phyloP scores from a whole-genome alignment of 805 yeast species.

The Metschnikowia vanudenii region DNA sequence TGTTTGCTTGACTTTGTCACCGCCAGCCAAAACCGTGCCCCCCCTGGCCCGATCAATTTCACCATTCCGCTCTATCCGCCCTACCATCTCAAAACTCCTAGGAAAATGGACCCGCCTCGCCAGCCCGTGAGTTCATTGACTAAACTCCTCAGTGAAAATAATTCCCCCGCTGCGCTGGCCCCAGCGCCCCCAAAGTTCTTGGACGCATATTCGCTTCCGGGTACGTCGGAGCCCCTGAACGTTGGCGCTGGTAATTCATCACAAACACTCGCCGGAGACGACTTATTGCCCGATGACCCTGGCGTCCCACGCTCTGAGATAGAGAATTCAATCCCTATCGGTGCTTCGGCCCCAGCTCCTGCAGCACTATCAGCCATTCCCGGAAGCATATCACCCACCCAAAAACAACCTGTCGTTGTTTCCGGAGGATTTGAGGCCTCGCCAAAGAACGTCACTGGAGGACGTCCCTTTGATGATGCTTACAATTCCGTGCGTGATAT shows the following conservation, averaged over 20 bases:
- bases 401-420: conserved; percentile 20
- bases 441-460: conserved; percentile 5
- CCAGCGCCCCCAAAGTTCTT: conserved; percentile 10
- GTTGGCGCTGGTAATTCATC: not conserved
- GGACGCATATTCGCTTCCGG: conserved; percentile 5
- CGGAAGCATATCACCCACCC: conserved; percentile 13
- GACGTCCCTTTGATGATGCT: conserved; percentile 8
- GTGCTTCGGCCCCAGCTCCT: not conserved
- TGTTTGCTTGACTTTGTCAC: too few species aligned
- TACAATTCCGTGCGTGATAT: conserved; percentile 11
- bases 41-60: not conserved
- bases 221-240: not conserved
- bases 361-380: conserved; percentile 5
- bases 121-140: conserved; percentile 39
- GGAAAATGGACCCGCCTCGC: conserved; percentile 15
- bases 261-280: not conserved
- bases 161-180: conserved; percentile 11
- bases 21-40: not conserved
- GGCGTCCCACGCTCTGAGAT: not conserved
- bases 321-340: not conserved
- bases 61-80: conserved; percentile 22
- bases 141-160: conserved; percentile 36
- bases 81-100: conserved; percentile 17
- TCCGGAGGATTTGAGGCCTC: conserved; percentile 19
- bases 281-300: not conserved